Evolutionary conservation across 192 early-diverging fungal genomes (phyloP).

Genomic region (Entophlyctis luteolus): DNA sequence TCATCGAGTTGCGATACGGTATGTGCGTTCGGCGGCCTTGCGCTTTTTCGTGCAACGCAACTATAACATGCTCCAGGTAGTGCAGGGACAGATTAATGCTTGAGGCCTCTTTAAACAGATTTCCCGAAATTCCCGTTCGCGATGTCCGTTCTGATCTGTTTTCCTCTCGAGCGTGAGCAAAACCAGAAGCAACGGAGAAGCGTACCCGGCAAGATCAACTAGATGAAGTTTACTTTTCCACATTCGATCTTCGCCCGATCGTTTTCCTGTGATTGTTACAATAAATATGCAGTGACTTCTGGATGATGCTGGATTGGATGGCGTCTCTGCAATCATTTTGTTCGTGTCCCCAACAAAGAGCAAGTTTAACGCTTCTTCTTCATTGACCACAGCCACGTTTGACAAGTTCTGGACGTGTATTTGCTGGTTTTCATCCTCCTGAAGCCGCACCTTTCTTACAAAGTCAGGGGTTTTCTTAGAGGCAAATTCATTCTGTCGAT

Average conservation of each 20-base stretch:
- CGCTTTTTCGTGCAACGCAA: constrained; percentile 57
- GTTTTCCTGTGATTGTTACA: constrained; percentile 34
- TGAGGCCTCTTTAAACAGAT: constrained; percentile 53
- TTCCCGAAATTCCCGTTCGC: constrained; percentile 54
- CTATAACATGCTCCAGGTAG: constrained; percentile 62
- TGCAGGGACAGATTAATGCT: constrained; percentile 63
- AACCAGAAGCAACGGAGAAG: too few relatives aligned
- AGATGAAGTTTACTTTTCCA: constrained; percentile 56
- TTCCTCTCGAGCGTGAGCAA: too few relatives aligned
- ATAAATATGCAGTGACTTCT: constrained; percentile 64
- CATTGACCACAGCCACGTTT: constrained; percentile 34
- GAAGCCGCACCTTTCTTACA: constrained; percentile 52
- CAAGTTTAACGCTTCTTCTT: constrained; percentile 60
- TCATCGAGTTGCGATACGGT: constrained; percentile 63
- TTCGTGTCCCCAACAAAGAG: constrained; percentile 65
- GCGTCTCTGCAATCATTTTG: constrained; percentile 63
- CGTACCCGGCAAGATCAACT: constrained; percentile 66
- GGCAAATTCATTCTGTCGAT: too few relatives aligned
- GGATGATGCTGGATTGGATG: constrained; percentile 60
- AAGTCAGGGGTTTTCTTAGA: too few relatives aligned
- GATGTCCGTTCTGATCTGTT: constrained; percentile 53
- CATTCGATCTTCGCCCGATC: constrained; percentile 44
- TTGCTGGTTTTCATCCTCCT: constrained; percentile 45
- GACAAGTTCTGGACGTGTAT: constrained; percentile 59
- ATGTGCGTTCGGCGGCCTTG: constrained; percentile 53